These are phyloP conservation scores for Wickerhamiella cacticola DNA, from an alignment of 805 yeast species.

Conservation along the genomic window DNA sequence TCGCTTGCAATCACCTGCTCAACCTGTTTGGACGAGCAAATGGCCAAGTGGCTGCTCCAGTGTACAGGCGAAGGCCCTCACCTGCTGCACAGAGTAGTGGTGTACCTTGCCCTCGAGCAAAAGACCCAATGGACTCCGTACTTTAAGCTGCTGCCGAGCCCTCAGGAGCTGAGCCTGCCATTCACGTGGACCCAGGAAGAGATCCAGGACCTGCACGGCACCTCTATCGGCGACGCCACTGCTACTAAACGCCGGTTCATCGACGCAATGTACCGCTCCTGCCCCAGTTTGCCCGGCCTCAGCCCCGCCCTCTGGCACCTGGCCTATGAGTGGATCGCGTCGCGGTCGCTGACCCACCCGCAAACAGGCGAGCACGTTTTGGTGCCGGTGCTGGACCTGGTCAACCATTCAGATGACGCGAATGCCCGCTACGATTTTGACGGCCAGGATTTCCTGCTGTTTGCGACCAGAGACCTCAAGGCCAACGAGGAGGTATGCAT, in stretches of 20 bases:
- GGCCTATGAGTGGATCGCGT: conserved; percentile 30
- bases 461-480: not conserved
- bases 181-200: conserved; percentile 24
- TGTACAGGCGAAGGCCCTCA: conserved; percentile 10
- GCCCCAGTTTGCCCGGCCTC: not conserved
- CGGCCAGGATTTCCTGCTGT: conserved; percentile 3
- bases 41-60: conserved; percentile 15
- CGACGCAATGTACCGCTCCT: conserved; percentile 14
- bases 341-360: conserved; percentile 28
- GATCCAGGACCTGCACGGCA: conserved; percentile 20
- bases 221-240: conserved; percentile 24
- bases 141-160: conserved; percentile 23
- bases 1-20: conserved; percentile 14
- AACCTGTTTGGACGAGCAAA: conserved; percentile 14
- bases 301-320: conserved; percentile 23
- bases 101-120: conserved; percentile 15
- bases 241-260: conserved; percentile 20
- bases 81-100: conserved; percentile 18
- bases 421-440: conserved; percentile 31
- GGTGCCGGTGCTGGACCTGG: conserved; percentile 45
- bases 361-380: conserved; percentile 24
- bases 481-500: conserved; percentile 26
- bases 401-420: conserved; percentile 33
- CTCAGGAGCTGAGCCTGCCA: conserved; percentile 25
- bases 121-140: conserved; percentile 19